A percentile compares a stretch with the other conserved stretches of the same genome.
Conservation (phyloP, 805 yeast species). For the Ogataea haglerorum region DNA sequence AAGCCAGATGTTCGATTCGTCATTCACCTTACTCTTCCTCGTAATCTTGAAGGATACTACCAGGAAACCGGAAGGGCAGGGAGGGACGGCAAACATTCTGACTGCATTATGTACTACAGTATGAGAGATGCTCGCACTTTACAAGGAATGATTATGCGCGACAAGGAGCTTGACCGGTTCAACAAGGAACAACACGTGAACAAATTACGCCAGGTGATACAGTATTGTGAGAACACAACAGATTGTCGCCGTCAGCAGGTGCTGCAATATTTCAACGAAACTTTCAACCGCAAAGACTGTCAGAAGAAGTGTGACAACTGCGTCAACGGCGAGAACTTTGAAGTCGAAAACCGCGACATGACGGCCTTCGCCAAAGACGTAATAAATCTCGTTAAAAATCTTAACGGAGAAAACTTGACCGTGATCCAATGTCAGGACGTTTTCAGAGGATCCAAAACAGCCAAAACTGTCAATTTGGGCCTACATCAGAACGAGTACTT, state of each 20-base stretch:
- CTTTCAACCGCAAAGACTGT: slow-evolving; percentile 65
- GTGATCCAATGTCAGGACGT: slow-evolving; percentile 79
- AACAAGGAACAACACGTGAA: slow-evolving; percentile 75
- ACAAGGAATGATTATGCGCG: slow-evolving; percentile 74
- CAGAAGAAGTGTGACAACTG: slow-evolving; percentile 84
- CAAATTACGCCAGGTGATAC: slow-evolving; percentile 78
- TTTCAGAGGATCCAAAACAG: slow-evolving; percentile 65
- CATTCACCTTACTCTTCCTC: slow-evolving; percentile 80
- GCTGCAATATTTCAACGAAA: slow-evolving; percentile 85
- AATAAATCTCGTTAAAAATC: slow-evolving; percentile 51
- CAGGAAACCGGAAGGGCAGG: slow-evolving; percentile 99
- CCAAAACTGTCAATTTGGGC: slow-evolving; percentile 60
- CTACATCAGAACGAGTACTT: slow-evolving; percentile 59
- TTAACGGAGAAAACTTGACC: slow-evolving; percentile 65
- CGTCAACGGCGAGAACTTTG: slow-evolving; percentile 39
- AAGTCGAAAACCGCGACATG: slow-evolving; percentile 58
- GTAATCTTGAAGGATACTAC: slow-evolving; percentile 92
- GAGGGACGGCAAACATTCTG: slow-evolving; percentile 82
- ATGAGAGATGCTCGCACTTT: slow-evolving; percentile 76
- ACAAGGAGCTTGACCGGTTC: slow-evolving; percentile 56
- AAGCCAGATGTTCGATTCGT: slow-evolving; percentile 94
- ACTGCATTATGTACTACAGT: slow-evolving; percentile 78
- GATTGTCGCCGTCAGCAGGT: slow-evolving; percentile 92
- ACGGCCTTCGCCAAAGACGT: slow-evolving; percentile 61
- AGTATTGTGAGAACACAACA: slow-evolving; percentile 84